Percentiles rank a stretch among this genome's conserved stretches.
phyloP scores from a whole-genome alignment of 2,329 filamentous ascomycete species.

The Pseudogymnoascus sp. region DNA sequence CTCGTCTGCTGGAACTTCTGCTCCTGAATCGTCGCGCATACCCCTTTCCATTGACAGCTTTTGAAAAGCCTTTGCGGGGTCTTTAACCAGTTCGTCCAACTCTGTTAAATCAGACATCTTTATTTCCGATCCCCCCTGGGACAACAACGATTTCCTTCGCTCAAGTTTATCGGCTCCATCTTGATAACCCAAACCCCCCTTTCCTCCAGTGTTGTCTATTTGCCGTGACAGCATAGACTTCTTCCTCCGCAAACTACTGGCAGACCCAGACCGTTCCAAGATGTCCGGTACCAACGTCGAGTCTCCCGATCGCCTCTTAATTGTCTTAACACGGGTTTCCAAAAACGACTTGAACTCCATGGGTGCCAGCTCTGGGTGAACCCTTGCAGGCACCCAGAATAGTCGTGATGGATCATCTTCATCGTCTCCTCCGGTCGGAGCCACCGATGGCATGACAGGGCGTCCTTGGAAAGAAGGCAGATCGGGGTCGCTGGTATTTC shows the following conservation, averaged over 20 bases:
- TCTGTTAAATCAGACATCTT: slow-evolving; percentile 51
- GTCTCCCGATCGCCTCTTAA: slow-evolving; percentile 76
- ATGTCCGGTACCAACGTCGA: slow-evolving; percentile 46
- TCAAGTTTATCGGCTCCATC: slow-evolving; percentile 78
- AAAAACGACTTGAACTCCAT: slow-evolving; percentile 96
- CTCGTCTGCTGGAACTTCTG: slow-evolving; percentile 38
- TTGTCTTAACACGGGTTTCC: slow-evolving; percentile 84
- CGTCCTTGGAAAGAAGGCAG: slow-evolving; percentile 62
- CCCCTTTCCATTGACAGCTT: slow-evolving; percentile 44
- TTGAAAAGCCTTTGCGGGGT: slow-evolving; percentile 63
- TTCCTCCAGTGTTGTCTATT: slow-evolving; percentile 62
- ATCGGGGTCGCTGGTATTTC: slow-evolving; percentile 58
- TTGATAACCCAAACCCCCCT: slow-evolving; percentile 55
- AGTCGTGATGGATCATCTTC: slow-evolving; percentile 82
- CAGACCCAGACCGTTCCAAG: slow-evolving; percentile 44
- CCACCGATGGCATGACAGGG: slow-evolving; percentile 59
- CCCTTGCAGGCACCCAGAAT: slow-evolving; percentile 89
- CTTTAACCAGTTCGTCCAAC: slow-evolving; percentile 74
- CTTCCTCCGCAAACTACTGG: slow-evolving; percentile 65
- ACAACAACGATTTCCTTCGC: slow-evolving; percentile 57
- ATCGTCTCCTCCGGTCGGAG: slow-evolving; percentile 64
- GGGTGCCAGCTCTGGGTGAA: slow-evolving; percentile 90
- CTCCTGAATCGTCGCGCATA: slow-evolving; percentile 21
- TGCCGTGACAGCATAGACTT: slow-evolving; percentile 94
- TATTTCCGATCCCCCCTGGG: slow-evolving; percentile 49